These are phyloP conservation scores for Candida ascalaphidarum DNA, from an alignment of 805 yeast species.

Conservation along the genomic window DNA sequence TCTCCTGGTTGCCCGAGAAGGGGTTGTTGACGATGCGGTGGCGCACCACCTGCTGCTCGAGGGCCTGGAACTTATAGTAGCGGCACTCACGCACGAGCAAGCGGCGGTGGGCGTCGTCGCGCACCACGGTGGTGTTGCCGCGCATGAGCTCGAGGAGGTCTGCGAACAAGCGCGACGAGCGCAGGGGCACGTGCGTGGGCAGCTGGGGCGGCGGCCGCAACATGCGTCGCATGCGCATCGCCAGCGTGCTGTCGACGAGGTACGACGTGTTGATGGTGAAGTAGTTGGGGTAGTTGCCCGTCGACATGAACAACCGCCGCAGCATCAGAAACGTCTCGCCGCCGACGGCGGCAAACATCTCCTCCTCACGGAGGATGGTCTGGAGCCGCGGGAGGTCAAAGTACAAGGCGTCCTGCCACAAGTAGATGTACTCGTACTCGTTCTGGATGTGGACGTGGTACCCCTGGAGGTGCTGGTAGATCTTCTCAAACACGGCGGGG, in stretches of 20 bases:
- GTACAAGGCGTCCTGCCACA: conserved; percentile 66
- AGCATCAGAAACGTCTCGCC: conserved; percentile 52
- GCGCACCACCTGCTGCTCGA: conserved; percentile 64
- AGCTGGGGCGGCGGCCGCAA: conserved; percentile 75
- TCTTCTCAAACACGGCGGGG: conserved; percentile 57
- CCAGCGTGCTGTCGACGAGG: conserved; percentile 34
- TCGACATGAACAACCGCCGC: conserved; percentile 38
- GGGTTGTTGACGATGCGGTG: conserved; percentile 46
- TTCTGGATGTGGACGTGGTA: conserved; percentile 54
- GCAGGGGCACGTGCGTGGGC: conserved; percentile 42
- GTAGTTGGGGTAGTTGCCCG: conserved; percentile 74
- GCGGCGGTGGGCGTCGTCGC: conserved; percentile 46
- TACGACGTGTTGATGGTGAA: conserved; percentile 56
- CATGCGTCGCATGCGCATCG: conserved; percentile 33
- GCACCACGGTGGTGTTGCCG: conserved; percentile 43
- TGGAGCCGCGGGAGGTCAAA: conserved; percentile 56
- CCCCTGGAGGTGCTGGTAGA: conserved; percentile 73
- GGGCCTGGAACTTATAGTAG: conserved; percentile 65
- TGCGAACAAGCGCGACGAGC: conserved; percentile 47
- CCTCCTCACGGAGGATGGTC: conserved; percentile 40
- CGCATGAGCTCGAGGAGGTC: conserved; percentile 47
- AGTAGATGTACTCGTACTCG: conserved; percentile 52
- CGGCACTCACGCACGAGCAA: conserved; percentile 60
- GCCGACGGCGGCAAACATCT: conserved; percentile 52
- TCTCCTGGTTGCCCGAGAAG: conserved; percentile 43